Conservation (phyloP, 2,329 filamentous ascomycete species). For the Hypoxylon sp. region DNA sequence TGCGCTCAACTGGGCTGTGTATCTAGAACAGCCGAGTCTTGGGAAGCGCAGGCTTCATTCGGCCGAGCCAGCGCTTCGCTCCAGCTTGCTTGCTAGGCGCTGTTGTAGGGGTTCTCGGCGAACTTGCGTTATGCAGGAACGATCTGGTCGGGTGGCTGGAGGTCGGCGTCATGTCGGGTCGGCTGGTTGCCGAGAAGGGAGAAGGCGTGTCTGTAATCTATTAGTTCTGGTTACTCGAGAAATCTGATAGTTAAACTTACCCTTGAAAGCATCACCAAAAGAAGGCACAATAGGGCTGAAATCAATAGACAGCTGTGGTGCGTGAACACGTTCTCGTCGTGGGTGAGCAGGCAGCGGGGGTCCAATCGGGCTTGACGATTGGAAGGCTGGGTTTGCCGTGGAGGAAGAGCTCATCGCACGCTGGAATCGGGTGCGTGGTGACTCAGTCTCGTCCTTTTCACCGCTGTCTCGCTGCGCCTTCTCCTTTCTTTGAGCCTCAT, state of each 20-base stretch:
- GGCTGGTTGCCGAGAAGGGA: constrained; percentile 16
- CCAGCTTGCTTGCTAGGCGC: constrained; percentile 3
- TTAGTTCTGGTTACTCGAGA: constrained; percentile 6
- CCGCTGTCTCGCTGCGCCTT: constrained; percentile 41
- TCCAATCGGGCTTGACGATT: constrained; percentile 11
- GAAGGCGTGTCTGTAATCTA: constrained; percentile 19
- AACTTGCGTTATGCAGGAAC: neutral
- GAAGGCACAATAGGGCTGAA: constrained; percentile 16
- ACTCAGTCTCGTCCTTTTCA: constrained; percentile 40
- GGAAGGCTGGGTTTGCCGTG: constrained; percentile 4
- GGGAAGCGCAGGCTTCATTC: too few species aligned
- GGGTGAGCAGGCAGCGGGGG: constrained; percentile 16
- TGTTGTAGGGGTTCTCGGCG: constrained; percentile 2
- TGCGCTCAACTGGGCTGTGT: too few species aligned
- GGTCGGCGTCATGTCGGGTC: neutral
- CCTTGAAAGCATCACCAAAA: constrained; percentile 10
- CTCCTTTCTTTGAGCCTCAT: constrained; percentile 38
- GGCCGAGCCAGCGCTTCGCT: neutral
- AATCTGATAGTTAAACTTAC: constrained; percentile 12
- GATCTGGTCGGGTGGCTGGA: constrained; percentile 1
- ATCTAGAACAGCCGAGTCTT: too few species aligned
- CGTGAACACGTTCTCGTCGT: constrained; percentile 10
- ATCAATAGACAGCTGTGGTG: constrained; percentile 20
- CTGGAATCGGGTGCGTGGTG: constrained; percentile 22
- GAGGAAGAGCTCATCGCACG: constrained; percentile 25